Evolutionary conservation across 805 yeast species (phyloP).

Genomic region (Deakozyma indianensis): DNA sequence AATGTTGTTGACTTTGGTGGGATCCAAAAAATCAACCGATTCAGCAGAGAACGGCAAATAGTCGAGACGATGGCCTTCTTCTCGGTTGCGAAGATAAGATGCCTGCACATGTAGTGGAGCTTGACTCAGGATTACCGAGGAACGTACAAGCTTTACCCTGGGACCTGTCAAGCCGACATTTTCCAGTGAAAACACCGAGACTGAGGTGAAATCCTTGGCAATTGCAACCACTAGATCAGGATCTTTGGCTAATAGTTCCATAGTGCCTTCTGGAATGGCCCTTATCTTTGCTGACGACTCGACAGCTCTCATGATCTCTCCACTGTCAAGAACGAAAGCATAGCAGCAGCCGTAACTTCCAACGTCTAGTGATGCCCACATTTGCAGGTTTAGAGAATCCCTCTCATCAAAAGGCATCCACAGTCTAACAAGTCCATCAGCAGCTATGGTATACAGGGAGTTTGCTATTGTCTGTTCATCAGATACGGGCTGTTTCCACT

Average conservation of each 20-base stretch:
- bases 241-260: constrained; percentile 8
- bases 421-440: constrained; percentile 43
- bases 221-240: constrained; percentile 10
- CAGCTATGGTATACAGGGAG: constrained; percentile 49
- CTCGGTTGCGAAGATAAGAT: background rate
- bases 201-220: constrained; percentile 3
- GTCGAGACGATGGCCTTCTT: constrained; percentile 4
- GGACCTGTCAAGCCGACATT: constrained; percentile 26
- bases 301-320: constrained; percentile 20
- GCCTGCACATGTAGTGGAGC: constrained; percentile 6
- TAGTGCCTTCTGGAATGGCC: constrained; percentile 8
- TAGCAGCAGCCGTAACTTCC: constrained; percentile 22
- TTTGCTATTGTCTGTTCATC: constrained; percentile 28
- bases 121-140: constrained; percentile 4
- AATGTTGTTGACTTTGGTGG: background rate
- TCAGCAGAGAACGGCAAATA: constrained; percentile 23
- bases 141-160: constrained; percentile 2
- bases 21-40: constrained; percentile 11
- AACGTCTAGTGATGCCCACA: constrained; percentile 37
- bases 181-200: constrained; percentile 31
- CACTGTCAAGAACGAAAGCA: constrained; percentile 29
- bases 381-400: constrained; percentile 9
- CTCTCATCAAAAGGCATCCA: constrained; percentile 30
- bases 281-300: constrained; percentile 6
- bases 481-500: constrained; percentile 39